These are phyloP conservation scores for Phialophora tarda DNA, from an alignment of 2,329 filamentous ascomycete species.

Conservation along the genomic window DNA sequence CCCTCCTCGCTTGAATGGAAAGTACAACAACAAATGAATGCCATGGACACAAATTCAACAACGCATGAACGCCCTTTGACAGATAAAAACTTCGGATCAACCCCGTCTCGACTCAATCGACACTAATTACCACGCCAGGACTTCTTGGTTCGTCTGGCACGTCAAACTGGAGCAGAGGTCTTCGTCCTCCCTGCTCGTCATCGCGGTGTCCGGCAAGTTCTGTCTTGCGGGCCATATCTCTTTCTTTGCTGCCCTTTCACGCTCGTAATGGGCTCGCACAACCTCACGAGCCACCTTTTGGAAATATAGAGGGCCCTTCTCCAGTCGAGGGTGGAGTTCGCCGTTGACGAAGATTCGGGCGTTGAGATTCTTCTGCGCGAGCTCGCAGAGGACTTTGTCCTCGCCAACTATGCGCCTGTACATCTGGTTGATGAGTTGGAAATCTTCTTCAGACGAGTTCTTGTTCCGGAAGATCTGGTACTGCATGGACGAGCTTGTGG, in stretches of 20 bases:
- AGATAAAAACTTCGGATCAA: too few species aligned
- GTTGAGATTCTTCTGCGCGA: constrained; percentile 66
- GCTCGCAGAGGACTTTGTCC: constrained; percentile 67
- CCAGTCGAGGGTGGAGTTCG: constrained; percentile 65
- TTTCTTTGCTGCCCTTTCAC: constrained; percentile 52
- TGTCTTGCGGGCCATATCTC: constrained; percentile 59
- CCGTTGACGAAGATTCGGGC: constrained; percentile 67
- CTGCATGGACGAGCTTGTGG: constrained; percentile 60
- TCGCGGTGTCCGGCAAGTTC: constrained; percentile 28
- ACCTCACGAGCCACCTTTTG: constrained; percentile 58
- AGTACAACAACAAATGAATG: too few species aligned
- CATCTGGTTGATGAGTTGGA: constrained; percentile 63
- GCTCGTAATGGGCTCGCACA: constrained; percentile 55
- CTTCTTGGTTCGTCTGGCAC: constrained; percentile 25
- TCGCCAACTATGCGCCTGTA: constrained; percentile 69
- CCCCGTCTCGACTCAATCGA: not conserved
- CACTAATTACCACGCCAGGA: constrained; percentile 27
- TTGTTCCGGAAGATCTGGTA: constrained; percentile 70
- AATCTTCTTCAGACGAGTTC: constrained; percentile 63
- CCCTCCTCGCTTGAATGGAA: too few species aligned
- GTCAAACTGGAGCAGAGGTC: constrained; percentile 29
- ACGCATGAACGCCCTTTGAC: too few species aligned
- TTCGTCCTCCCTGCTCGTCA: constrained; percentile 33
- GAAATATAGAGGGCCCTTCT: constrained; percentile 65
- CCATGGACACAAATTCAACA: too few species aligned